Conservation (phyloP, 306 rosid genomes). For the Ormosia semicastrata region DNA sequence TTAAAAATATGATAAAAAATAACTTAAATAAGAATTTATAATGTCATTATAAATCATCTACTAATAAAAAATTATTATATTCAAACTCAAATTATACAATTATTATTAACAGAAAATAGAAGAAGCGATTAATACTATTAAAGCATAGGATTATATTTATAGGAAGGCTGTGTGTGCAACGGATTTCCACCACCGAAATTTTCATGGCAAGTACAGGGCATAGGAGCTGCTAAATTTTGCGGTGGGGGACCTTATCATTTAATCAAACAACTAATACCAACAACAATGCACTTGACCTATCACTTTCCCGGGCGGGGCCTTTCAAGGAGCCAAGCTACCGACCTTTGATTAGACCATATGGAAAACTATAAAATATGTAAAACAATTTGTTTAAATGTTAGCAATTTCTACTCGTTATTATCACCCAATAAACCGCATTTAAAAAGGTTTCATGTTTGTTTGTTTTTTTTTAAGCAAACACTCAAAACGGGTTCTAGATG, state of each 20-base stretch:
- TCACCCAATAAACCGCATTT: neutral
- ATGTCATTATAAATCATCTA: no score
- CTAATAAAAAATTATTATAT: no score
- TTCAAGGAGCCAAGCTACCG: neutral
- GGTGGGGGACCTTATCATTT: neutral
- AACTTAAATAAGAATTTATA: no score
- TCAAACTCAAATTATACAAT: no score
- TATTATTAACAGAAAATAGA: no score
- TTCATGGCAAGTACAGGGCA: neutral
- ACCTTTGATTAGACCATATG: neutral
- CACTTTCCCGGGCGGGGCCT: neutral
- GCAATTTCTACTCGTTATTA: neutral
- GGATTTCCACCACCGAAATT: neutral
- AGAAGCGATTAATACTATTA: neutral
- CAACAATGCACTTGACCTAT: neutral
- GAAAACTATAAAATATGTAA: neutral
- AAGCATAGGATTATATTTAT: neutral
- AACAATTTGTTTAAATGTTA: neutral
- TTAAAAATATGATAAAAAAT: no score
- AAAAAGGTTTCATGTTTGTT: neutral
- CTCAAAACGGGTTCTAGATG: neutral
- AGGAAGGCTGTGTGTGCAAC: neutral
- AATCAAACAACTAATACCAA: slow-evolving; percentile 16
- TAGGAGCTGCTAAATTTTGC: neutral
- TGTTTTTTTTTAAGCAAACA: neutral